Evolutionary conservation across 192 early-diverging fungal species (phyloP).

Genomic region (Geosiphon pyriformis): DNA sequence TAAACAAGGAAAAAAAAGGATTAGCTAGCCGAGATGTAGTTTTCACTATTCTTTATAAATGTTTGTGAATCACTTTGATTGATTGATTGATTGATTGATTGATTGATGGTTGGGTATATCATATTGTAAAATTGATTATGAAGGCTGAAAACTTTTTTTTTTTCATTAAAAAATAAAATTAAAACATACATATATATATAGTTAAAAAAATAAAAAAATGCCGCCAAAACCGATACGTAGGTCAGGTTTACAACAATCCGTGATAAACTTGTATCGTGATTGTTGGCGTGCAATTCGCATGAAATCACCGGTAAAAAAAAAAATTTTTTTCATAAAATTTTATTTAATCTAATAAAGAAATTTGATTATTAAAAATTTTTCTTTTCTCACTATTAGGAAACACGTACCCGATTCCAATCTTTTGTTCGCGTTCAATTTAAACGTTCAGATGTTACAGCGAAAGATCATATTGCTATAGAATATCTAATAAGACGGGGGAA

Average conservation of each 20-base stretch:
- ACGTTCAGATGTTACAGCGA: slow-evolving; percentile 4
- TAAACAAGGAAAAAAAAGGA: no score
- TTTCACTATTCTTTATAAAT: no score
- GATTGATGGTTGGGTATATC: no score
- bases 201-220: no score
- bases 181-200: no score
- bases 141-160: no score
- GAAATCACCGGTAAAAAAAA: slow-evolving; percentile 51
- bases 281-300: slow-evolving; percentile 50
- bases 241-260: slow-evolving; percentile 57
- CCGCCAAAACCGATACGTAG: slow-evolving; percentile 17
- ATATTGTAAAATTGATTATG: no score
- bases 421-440: slow-evolving; percentile 19
- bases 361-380: background rate
- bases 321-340: no score
- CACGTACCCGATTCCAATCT: slow-evolving; percentile 6
- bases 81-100: no score
- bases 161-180: no score
- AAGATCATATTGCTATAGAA: slow-evolving; percentile 22
- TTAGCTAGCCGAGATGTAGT: no score
- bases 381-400: slow-evolving; percentile 1
- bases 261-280: slow-evolving; percentile 56
- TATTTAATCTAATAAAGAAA: background rate
- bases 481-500: slow-evolving; percentile 21
- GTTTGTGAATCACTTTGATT: no score